Evolutionary conservation across 169 alveolate species (phyloP), one percentile per base, ranked within the genome.

Genomic region (Plasmodium chabaudi): DNA sequence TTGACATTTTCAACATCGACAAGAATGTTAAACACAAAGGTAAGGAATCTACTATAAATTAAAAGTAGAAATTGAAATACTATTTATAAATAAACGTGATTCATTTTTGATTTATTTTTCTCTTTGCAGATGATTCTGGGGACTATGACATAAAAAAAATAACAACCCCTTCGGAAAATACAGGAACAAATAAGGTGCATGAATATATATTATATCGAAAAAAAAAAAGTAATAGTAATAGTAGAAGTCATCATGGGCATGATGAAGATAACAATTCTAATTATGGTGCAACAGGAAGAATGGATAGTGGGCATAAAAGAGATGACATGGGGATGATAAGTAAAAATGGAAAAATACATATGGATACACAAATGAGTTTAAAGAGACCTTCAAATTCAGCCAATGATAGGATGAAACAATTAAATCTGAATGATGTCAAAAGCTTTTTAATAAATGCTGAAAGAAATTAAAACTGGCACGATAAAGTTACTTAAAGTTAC

Each of bases 91-190:
- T 21, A 21, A 21, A 21, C 1, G 25, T 0, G 0, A 27, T 7
- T 13, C 23, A 59, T 44, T 42, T 15, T 10, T 23, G 73, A 73
- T 59, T 42, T 72, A 5, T 2, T 63, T 13, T 44, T 12, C 23
- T 15, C 42, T 17, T 25, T 57, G 60, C n/a, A 44, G 75, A 63
- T 3, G 72, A 56, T 4, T 49, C 34, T 9, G 88, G 63, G n/a
- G 88, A 77, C 21, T 77, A 77, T 51, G 88, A 77, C 34, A 77
- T 77, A 12, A 77, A 77, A 34, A 77, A 77, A 64, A 77, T 77
- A 25, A 77, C 88, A 12, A 77, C 25, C 39, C 46, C 60, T 0
- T 77, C 88, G 1, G 88, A 77, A 15, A 44, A 13, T 5, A 21
- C 77, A 13, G 88, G 88, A 6, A 53, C 67, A 49, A 77, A 77